Base-by-base conservation (phyloP, 805 yeast genomes). In the Zygoascus ofunaensis region DNA sequence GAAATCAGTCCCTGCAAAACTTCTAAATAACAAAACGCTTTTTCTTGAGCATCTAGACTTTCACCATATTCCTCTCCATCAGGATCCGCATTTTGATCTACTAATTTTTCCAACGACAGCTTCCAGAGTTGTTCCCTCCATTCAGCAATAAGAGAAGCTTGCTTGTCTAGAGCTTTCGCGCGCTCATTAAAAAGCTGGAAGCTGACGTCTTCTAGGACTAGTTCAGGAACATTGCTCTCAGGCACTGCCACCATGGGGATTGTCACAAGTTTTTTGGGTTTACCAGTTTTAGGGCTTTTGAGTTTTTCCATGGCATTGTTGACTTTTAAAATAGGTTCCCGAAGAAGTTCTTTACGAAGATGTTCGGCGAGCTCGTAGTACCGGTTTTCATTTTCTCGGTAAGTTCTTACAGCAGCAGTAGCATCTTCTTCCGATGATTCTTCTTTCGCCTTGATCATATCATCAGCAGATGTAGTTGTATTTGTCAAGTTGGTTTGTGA, bases 41-140 rank as follows among this genome's bases (percentile, higher is more conserved):
- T 70, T 46, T 82, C 94, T 60, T 90, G 97, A 39, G 75, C 80
- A 35, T 77, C 76, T 40, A 90, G 66, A 0, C 94, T 79, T 3
- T 72, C 73, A 10, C 76, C 79, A 60, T 89, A 92, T 55, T 87
- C 97, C 41, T 77, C 82, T 12, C 89, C 87, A 42, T 80, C 77
- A 2, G 79, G 77, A 34, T 68, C 70, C 1, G 62, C 60, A 5
- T 63, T 65, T n/a, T 62, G 53, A 41, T 77, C 80, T 34, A 76
- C 63, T 4, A 83, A 66, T 0, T 77, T 77, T n/a, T 65, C 66
- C 30, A 65, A 56, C 39, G 84, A 61, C 12, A 77, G 58, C 2
- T 51, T 51, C 3, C 62, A 54, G 42, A 81, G 58, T 14, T 70
- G 65, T 0, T 55, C 55, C 46, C 77, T 57, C 80, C 83, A 77